Base-by-base conservation (phyloP, 345 rosid species). In the Cardiospermum halicacabum region DNA sequence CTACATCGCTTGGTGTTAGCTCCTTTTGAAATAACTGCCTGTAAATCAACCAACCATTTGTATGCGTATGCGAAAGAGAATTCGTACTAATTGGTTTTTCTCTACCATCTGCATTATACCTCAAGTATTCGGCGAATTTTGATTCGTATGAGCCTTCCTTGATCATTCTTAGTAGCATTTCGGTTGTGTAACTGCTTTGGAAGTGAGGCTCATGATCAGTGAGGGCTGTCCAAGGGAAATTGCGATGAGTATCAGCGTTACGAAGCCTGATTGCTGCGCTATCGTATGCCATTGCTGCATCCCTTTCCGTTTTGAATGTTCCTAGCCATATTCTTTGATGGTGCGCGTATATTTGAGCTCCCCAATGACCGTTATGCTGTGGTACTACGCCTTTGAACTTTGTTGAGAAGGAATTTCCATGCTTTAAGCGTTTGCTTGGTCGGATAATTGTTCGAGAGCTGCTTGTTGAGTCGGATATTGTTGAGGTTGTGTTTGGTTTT, bases 241-340 rank as follows among this genome's bases (percentile, higher is more conserved):
- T 88, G 40, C 89, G 51, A 22, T 56, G 74, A 3, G 70, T 55
- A 24, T 83, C 85, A n/a, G 75, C 68, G 16, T 60, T 66, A 12
- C 84, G 79, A 27, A 83, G 81, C 74, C 78, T 83, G 62, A 85
- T 60, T 1, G 85, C 79, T 0, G 95, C 91, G 0, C 84, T 85
- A 39, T 88, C 89, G 25, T 85, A 88, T 5, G 91, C 89, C 85
- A 78, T 77, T 2, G 91, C 91, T 0, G 89, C 95, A 26, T 83
- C 91, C 53, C 53, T 51, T 28, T 83, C 89, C 0, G 85, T 62
- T 31, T 69, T 83, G 67, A 85, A 88, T n/a, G 91, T 85, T n/a
- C 95, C 95, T 0, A 88, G 85, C 91, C 95, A 88, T 25, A 80
- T 74, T 27, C 91, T 67, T 24, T 72, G 70, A 68, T 77, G 83